Evolutionary conservation across 192 early-diverging fungal species (phyloP).

Genomic region (Coemansia sp.): DNA sequence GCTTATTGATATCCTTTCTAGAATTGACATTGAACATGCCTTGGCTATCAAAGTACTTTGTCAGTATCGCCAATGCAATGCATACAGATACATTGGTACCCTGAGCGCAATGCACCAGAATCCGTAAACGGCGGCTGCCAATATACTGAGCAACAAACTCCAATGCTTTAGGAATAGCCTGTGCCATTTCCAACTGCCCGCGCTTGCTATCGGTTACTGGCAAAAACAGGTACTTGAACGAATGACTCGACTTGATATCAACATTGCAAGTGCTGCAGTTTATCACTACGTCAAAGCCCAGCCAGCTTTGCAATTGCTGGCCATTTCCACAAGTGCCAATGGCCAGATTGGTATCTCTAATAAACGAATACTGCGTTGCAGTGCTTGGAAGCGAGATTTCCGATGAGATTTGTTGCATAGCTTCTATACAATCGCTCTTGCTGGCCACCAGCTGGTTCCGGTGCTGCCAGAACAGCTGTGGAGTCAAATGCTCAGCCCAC

Average conservation of each 20-base stretch:
- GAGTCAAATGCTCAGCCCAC: slow-evolving; percentile 73
- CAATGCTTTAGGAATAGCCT: slow-evolving; percentile 59
- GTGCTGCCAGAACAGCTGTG: slow-evolving; percentile 66
- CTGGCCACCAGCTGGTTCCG: not conserved
- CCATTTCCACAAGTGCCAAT: slow-evolving; percentile 58
- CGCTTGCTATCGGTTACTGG: slow-evolving; percentile 86
- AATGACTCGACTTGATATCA: not conserved
- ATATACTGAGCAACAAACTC: slow-evolving; percentile 53
- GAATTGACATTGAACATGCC: slow-evolving; percentile 26
- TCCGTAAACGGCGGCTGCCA: slow-evolving; percentile 18
- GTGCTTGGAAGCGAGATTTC: too few relatives aligned
- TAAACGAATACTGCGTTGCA: slow-evolving; percentile 19
- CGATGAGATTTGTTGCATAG: not conserved
- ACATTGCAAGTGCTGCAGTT: slow-evolving; percentile 68
- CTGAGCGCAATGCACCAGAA: slow-evolving; percentile 79
- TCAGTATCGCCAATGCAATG: slow-evolving; percentile 66
- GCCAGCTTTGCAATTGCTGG: slow-evolving; percentile 59
- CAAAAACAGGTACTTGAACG: slow-evolving; percentile 61
- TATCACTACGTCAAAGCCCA: slow-evolving; percentile 72
- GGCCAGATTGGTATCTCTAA: slow-evolving; percentile 62
- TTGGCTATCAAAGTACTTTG: slow-evolving; percentile 57
- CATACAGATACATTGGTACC: slow-evolving; percentile 80
- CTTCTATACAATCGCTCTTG: not conserved
- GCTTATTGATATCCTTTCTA: slow-evolving; percentile 51
- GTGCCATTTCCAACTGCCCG: slow-evolving; percentile 66